These are phyloP conservation scores for Vaccinium darrowii DNA, from an alignment of 148 eudicot genomes.

Conservation along the genomic window DNA sequence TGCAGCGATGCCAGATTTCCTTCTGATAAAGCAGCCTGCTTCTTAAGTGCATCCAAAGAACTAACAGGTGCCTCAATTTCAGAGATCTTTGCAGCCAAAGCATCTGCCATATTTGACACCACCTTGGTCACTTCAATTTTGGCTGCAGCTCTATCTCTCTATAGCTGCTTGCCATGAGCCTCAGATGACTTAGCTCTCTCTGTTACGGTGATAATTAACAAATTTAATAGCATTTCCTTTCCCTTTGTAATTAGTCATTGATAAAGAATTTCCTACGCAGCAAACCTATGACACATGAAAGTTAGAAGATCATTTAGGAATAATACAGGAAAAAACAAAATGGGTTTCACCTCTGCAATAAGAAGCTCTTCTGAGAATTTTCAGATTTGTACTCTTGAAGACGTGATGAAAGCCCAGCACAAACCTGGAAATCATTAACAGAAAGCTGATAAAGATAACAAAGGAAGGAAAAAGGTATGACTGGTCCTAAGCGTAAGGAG, in stretches of 20 bases:
- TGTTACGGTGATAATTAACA: conserved; percentile 28
- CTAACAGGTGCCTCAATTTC: conserved; percentile 84
- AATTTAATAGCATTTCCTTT: not conserved
- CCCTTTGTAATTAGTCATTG: conserved; percentile 8
- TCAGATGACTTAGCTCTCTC: conserved; percentile 88
- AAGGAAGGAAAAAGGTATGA: not conserved
- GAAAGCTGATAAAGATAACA: not conserved
- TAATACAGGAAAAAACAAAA: not conserved
- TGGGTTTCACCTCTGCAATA: conserved; percentile 62
- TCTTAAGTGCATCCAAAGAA: conserved; percentile 79
- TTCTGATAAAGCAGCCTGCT: conserved; percentile 88
- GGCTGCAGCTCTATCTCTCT: conserved; percentile 65
- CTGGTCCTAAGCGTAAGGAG: not conserved
- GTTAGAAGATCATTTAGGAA: not conserved
- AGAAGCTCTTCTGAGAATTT: conserved; percentile 94
- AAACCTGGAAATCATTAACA: conserved; percentile 59
- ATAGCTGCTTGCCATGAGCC: conserved; percentile 69
- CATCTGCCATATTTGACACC: conserved; percentile 82
- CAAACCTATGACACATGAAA: not conserved
- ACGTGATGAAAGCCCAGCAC: conserved; percentile 95
- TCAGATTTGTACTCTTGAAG: conserved; percentile 91
- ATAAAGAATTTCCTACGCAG: not conserved
- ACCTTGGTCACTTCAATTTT: conserved; percentile 68
- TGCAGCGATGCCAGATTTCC: conserved; percentile 90
- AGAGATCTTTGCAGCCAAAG: conserved; percentile 87